Evolutionary conservation across 2,329 filamentous ascomycete species (phyloP).

Genomic region (Torrubiellomyces zombiae): DNA sequence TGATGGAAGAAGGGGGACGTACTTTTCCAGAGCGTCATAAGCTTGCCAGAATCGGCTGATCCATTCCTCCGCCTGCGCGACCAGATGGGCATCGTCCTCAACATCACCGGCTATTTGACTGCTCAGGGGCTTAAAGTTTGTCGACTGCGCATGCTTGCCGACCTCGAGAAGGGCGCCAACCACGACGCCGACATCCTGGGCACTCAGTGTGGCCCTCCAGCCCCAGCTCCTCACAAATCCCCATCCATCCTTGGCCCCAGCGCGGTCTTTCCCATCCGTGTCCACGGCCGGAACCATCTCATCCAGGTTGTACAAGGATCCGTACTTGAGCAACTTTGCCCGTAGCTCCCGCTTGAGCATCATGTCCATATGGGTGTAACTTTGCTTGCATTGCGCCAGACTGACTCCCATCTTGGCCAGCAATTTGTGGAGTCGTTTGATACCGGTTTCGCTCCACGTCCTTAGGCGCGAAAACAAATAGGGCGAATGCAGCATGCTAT

Average conservation of each 20-base stretch:
- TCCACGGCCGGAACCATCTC: conserved; percentile 74
- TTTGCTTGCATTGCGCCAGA: conserved; percentile 83
- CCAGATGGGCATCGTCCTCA: conserved; percentile 30
- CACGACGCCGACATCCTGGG: conserved; percentile 85
- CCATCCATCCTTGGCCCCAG: conserved; percentile 76
- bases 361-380: conserved; percentile 97
- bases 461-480: conserved; percentile 84
- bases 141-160: conserved; percentile 38
- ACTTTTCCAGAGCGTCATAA: conserved; percentile 56
- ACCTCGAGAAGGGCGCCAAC: conserved; percentile 87
- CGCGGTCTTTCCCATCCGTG: conserved; percentile 51
- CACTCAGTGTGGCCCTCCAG: conserved; percentile 86
- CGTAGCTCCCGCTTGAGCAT: conserved; percentile 78
- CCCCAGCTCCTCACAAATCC: conserved; percentile 96
- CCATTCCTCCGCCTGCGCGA: conserved; percentile 44
- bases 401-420: conserved; percentile 97
- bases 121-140: conserved; percentile 13
- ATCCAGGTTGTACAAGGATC: conserved; percentile 82
- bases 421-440: conserved; percentile 81
- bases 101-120: conserved; percentile 23
- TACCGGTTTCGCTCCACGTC: conserved; percentile 82
- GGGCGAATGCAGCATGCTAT: conserved; percentile 95
- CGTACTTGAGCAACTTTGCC: conserved; percentile 76
- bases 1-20: conserved; percentile 13
- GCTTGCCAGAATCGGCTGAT: conserved; percentile 53